Base-by-base conservation (phyloP, 306 rosid species). In the Cicer judaicum region DNA sequence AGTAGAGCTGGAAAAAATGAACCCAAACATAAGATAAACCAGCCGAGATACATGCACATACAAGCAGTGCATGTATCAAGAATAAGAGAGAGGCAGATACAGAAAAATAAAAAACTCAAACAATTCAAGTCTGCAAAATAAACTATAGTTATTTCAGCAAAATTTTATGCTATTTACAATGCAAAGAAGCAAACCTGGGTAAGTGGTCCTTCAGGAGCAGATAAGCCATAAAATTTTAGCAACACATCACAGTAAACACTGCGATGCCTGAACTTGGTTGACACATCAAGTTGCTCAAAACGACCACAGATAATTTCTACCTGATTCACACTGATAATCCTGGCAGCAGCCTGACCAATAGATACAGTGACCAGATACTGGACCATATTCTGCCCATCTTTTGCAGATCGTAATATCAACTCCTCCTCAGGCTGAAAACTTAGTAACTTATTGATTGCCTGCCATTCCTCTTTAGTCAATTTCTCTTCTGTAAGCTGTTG, bases 171-270 rank as follows among this genome's bases (percentile, higher is more conserved):
- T 74, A 67, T 48, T 43, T 65, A 40, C 44, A 62, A 77, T 57
- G 66, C 12, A 81, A 4, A 61, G 68, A 73, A 70, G 81, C 85
- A 83, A 72, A 94, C 99, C 99, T 94, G 93, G n/a, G 96, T 87
- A 84, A 94, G 97, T 53, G 99, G 80, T 64, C 99, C 99, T 89
- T 94, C 99, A 39, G 96, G 99, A 6, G 93, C 91, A 72, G 89
- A 88, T 79, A 94, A 77, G 74, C 99, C 97, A 85, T 92, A 94
- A 81, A 80, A 94, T 70, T 87, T 91, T 82, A 94, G 82, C 24
- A 82, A 73, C 85, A 94, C 86, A 34, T 92, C 96, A 81, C 97
- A 92, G 75, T 90, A 88, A 60, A 87, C 87, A 81, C 99, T 94
- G 59, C 85, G 95, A 73, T 90, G 87, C 75, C 78, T 94, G 64